These are phyloP conservation scores for Penicillium sp. DNA, from an alignment of 2,329 filamentous ascomycete species.

Conservation along the genomic window DNA sequence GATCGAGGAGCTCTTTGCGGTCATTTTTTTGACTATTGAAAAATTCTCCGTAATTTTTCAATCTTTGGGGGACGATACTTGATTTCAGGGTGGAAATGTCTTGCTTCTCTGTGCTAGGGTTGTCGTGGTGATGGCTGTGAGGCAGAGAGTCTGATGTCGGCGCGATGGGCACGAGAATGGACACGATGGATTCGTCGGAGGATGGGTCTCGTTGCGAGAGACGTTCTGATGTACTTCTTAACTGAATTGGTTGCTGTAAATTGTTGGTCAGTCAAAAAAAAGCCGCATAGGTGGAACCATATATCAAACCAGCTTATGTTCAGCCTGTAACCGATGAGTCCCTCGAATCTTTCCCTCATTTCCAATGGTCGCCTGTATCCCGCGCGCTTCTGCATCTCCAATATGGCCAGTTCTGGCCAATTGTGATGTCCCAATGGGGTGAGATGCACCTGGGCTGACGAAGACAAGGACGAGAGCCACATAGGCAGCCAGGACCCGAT, in stretches of 20 bases:
- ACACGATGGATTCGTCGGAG: conserved; percentile 14
- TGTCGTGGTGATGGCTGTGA: neutral
- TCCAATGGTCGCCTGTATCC: conserved; percentile 14
- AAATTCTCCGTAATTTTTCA: conserved; percentile 9
- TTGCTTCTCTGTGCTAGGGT: neutral
- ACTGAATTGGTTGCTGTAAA: neutral
- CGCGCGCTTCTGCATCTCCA: neutral
- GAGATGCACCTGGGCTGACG: conserved; percentile 11
- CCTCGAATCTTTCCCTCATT: conserved; percentile 3
- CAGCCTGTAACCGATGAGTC: conserved; percentile 6
- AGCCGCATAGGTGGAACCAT: too few species aligned
- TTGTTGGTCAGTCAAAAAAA: neutral
- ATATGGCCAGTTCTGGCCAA: conserved; percentile 15
- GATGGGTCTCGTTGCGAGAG: conserved; percentile 9
- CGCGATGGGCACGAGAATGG: conserved; percentile 19
- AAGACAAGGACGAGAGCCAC: conserved; percentile 19
- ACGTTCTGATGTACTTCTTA: neutral
- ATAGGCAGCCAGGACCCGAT: conserved; percentile 11
- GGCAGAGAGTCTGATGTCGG: neutral
- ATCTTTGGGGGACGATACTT: neutral
- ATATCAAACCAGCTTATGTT: conserved; percentile 10
- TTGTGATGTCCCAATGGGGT: conserved; percentile 21
- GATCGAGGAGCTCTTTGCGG: neutral
- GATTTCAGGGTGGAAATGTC: neutral
- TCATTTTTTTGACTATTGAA: conserved; percentile 4